phyloP scores from a whole-genome alignment of 495 filamentous ascomycete species.

The Hypoxylon intermedium region DNA sequence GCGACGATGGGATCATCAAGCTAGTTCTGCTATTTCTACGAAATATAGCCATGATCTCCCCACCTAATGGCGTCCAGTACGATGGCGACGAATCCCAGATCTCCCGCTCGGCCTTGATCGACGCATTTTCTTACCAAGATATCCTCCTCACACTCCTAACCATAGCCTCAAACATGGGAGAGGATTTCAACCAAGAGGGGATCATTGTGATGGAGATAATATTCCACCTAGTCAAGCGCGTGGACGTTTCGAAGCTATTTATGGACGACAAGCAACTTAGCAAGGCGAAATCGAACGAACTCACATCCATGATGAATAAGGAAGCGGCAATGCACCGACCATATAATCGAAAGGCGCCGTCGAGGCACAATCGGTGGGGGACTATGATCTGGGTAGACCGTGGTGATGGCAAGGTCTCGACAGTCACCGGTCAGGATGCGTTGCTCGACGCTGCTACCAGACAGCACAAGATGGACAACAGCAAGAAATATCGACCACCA shows the following conservation, averaged over 20 bases:
- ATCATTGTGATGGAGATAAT: slow-evolving; percentile 84
- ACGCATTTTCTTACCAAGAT: slow-evolving; percentile 88
- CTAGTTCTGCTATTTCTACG: slow-evolving; percentile 86
- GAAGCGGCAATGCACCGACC: slow-evolving; percentile 81
- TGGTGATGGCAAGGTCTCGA: slow-evolving; percentile 79
- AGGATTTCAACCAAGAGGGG: slow-evolving; percentile 90
- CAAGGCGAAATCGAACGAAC: slow-evolving; percentile 72
- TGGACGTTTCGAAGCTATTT: slow-evolving; percentile 86
- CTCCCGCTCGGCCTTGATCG: slow-evolving; percentile 84
- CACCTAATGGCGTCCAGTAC: slow-evolving; percentile 62
- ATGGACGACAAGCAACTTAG: slow-evolving; percentile 75
- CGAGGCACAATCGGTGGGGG: slow-evolving; percentile 91
- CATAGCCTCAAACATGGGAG: slow-evolving; percentile 86
- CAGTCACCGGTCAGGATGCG: slow-evolving; percentile 85
- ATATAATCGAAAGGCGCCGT: slow-evolving; percentile 80
- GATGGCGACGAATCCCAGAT: slow-evolving; percentile 85
- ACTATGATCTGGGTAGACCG: slow-evolving; percentile 97
- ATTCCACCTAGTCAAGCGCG: slow-evolving; percentile 89
- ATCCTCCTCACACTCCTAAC: slow-evolving; percentile 84
- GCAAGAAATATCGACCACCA: slow-evolving; percentile 89
- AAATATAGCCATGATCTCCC: slow-evolving; percentile 84
- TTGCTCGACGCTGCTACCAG: slow-evolving; percentile 75
- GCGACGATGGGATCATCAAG: slow-evolving; percentile 94
- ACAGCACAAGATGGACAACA: slow-evolving; percentile 86
- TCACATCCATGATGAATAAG: slow-evolving; percentile 73